phyloP scores from a whole-genome alignment of 1,284 basidiomycete genomes.

The Peniophora sp. region DNA sequence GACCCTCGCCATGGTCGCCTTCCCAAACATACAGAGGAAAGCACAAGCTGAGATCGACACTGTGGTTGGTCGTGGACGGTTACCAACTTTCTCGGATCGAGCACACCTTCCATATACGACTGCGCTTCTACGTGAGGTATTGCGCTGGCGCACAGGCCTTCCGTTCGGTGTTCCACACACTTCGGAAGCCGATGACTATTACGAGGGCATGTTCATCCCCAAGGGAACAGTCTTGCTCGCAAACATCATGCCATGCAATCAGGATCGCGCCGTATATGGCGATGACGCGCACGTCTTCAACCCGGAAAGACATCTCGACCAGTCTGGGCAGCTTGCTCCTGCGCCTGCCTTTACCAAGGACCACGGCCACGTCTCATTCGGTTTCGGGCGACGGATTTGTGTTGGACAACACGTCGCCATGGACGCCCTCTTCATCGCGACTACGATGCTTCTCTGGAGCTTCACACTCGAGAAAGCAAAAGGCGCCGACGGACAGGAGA shows the following conservation, averaged over 20 bases:
- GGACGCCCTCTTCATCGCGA: neutral
- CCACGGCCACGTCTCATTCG: neutral
- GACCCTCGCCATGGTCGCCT: constrained; percentile 8
- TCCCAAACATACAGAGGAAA: constrained; percentile 6
- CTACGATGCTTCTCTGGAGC: neutral
- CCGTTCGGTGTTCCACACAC: constrained; percentile 6
- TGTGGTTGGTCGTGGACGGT: constrained; percentile 6
- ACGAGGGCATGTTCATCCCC: constrained; percentile 14
- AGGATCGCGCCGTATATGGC: neutral
- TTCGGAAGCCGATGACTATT: constrained; percentile 9
- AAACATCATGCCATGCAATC: constrained; percentile 8
- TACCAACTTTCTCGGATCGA: constrained; percentile 5
- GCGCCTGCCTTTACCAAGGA: neutral
- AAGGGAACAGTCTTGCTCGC: constrained; percentile 9
- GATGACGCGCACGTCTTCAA: neutral
- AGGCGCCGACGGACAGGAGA: constrained; percentile 8
- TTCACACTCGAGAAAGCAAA: constrained; percentile 1
- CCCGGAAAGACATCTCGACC: neutral
- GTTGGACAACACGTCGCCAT: neutral
- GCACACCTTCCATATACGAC: constrained; percentile 6
- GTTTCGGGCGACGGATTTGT: neutral
- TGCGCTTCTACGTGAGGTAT: constrained; percentile 8
- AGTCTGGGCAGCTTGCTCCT: neutral
- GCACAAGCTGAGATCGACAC: constrained; percentile 11
- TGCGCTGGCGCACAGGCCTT: constrained; percentile 5